phyloP scores from a whole-genome alignment of 371 early-diverging fungal species.

The Mucor lusitanicus region DNA sequence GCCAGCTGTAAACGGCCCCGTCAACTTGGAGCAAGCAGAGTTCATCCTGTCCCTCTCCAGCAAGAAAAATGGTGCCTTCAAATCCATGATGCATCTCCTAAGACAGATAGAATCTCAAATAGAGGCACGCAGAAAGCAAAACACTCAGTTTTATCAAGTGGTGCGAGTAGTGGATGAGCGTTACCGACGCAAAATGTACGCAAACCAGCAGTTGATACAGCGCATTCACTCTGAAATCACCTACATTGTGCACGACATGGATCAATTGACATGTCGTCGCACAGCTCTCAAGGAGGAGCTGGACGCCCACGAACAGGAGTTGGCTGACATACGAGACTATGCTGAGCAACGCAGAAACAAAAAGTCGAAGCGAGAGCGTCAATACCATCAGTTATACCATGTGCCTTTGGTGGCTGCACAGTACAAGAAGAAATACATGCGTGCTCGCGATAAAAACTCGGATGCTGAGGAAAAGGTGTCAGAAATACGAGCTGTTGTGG shows the following conservation, averaged over 20 bases:
- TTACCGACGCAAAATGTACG: conserved; percentile 9
- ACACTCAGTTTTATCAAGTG: conserved; percentile 15
- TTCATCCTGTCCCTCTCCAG: conserved; percentile 10
- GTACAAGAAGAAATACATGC: conserved; percentile 34
- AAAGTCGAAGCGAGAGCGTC: conserved; percentile 31
- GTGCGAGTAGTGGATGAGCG: neutral
- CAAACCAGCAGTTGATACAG: conserved; percentile 11
- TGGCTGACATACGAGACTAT: conserved; percentile 21
- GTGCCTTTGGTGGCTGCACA: conserved; percentile 29
- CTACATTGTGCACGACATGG: conserved; percentile 8
- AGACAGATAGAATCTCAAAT: conserved; percentile 25
- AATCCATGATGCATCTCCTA: conserved; percentile 13
- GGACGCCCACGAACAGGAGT: conserved; percentile 14
- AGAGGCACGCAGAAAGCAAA: conserved; percentile 10
- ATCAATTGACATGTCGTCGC: conserved; percentile 9
- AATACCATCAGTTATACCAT: conserved; percentile 31
- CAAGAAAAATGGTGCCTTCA: conserved; percentile 21
- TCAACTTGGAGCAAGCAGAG: conserved; percentile 23
- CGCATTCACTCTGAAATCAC: conserved; percentile 14
- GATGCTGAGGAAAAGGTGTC: conserved; percentile 33
- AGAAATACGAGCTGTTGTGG: conserved; percentile 20
- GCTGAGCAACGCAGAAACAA: conserved; percentile 33
- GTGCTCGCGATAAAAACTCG: conserved; percentile 37
- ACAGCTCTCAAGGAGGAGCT: conserved; percentile 10
- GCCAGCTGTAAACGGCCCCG: neutral